Percentiles rank a stretch among this genome's conserved stretches.
phyloP scores from a whole-genome alignment of 192 early-diverging fungal species.

The Coemansia furcata region DNA sequence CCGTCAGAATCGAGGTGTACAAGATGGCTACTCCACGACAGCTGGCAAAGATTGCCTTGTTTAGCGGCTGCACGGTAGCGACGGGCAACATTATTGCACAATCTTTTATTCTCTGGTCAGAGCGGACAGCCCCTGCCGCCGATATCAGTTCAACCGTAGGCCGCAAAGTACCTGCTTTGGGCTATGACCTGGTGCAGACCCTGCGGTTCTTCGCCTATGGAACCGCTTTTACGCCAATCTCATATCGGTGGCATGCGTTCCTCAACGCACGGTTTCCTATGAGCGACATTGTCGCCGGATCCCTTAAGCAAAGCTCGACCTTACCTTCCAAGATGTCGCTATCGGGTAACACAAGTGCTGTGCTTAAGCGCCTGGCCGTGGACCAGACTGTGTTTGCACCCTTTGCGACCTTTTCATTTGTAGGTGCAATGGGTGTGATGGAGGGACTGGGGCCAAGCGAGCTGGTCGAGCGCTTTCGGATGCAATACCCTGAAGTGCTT shows the following conservation, averaged over 20 bases:
- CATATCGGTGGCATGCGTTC: conserved; percentile 39
- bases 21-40: background rate
- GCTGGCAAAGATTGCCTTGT: conserved; percentile 23
- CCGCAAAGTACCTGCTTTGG: background rate
- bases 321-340: background rate
- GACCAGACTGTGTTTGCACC: conserved; percentile 39
- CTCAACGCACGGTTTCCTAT: conserved; percentile 30
- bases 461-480: conserved; percentile 16
- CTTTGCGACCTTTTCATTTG: conserved; percentile 25
- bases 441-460: conserved; percentile 23
- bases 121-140: background rate
- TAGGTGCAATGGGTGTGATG: conserved; percentile 32
- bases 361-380: conserved; percentile 32
- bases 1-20: background rate
- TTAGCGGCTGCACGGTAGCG: conserved; percentile 30
- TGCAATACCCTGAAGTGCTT: conserved; percentile 12
- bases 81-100: conserved; percentile 32
- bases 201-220: conserved; percentile 40
- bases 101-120: conserved; percentile 9
- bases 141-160: background rate
- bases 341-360: background rate
- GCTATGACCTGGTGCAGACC: conserved; percentile 18
- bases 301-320: background rate
- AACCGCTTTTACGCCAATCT: conserved; percentile 17
- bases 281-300: background rate